Evolutionary conservation across 2,329 filamentous ascomycete genomes (phyloP), one percentile per base, ranked within the genome.

Genomic region (Xenoacremonium recifei): DNA sequence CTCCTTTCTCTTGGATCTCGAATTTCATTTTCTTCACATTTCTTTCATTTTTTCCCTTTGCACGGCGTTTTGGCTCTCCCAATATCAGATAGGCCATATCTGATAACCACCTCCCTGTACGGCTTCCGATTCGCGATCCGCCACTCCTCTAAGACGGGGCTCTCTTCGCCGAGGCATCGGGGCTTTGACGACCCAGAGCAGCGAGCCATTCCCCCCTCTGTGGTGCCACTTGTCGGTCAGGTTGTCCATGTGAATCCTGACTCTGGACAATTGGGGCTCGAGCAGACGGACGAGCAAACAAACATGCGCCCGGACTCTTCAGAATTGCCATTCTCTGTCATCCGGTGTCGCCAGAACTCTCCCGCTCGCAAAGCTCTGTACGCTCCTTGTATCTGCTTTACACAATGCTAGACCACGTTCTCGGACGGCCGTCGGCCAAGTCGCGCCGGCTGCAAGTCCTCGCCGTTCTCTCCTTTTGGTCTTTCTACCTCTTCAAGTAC

Each of bases 381-480:
- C 32, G 29, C 23, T 15, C 18, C 37, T 25, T 11, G 6, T 25
- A 23, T 41, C 29, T 17, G 21, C 21, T 43, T 20, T 15, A 30
- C 46, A 54, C 39, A 45, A 82, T 82, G 79, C 69, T 82, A 82
- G 92, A 97, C 68, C 92, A 97, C 75, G 86, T 96, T 43, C 75
- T 97, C 36, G 92, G 92, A 49, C 84, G 89, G 51, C 92, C 92
- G 23, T 96, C 91, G 47, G 83, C 87, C 60, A 88, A 92, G 70
- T 96, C 95, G 59, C 83, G 92, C 50, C 89, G 95, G 60, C 84
- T 95, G 37, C 92, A 97, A 66, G 90, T 99, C 55, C 79, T 97
- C 53, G 85, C 87, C 17, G 93, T 97, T 12, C 77, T 97, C 41
- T 83, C 87, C 0, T 93, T 97, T 61, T 99, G 93, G 93, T 86